phyloP scores from a whole-genome alignment of 257 asterid species.

The Rauvolfia tetraphylla region DNA sequence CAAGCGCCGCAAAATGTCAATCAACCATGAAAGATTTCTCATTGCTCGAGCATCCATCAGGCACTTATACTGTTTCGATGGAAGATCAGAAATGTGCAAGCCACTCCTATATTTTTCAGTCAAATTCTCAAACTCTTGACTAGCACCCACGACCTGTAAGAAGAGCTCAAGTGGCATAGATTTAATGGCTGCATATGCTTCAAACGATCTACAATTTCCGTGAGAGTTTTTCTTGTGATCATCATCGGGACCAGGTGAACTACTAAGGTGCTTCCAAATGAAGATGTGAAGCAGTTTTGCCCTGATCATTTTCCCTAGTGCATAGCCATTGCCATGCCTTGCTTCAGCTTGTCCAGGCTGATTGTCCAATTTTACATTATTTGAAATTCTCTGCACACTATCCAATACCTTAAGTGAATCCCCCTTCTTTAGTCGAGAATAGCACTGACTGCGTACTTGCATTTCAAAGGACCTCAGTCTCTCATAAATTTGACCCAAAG shows the following conservation, averaged over 20 bases:
- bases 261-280: slow-evolving; percentile 62
- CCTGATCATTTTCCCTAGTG: slow-evolving; percentile 73
- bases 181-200: slow-evolving; percentile 54
- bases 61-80: slow-evolving; percentile 47
- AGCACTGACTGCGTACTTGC: slow-evolving; percentile 51
- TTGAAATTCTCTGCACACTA: slow-evolving; percentile 64
- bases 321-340: slow-evolving; percentile 72
- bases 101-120: slow-evolving; percentile 61
- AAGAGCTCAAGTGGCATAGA: slow-evolving; percentile 81
- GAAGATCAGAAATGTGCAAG: slow-evolving; percentile 61
- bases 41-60: slow-evolving; percentile 69
- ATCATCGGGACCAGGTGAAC: slow-evolving; percentile 51
- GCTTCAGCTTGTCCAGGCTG: slow-evolving; percentile 52
- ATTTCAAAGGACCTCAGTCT: slow-evolving; percentile 64
- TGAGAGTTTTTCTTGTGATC: slow-evolving; percentile 60
- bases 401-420: slow-evolving; percentile 47
- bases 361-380: slow-evolving; percentile 29
- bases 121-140: slow-evolving; percentile 56
- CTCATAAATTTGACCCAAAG: slow-evolving; percentile 64
- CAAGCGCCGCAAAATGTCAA: slow-evolving; percentile 66
- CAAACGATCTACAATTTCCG: slow-evolving; percentile 57
- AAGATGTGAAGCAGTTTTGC: slow-evolving; percentile 72
- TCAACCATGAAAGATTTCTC: slow-evolving; percentile 60
- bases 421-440: slow-evolving; percentile 41
- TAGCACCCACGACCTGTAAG: slow-evolving; percentile 76